Evolutionary conservation across 2,329 filamentous ascomycete genomes (phyloP).

Genomic region (Dactylonectria macrodidyma): DNA sequence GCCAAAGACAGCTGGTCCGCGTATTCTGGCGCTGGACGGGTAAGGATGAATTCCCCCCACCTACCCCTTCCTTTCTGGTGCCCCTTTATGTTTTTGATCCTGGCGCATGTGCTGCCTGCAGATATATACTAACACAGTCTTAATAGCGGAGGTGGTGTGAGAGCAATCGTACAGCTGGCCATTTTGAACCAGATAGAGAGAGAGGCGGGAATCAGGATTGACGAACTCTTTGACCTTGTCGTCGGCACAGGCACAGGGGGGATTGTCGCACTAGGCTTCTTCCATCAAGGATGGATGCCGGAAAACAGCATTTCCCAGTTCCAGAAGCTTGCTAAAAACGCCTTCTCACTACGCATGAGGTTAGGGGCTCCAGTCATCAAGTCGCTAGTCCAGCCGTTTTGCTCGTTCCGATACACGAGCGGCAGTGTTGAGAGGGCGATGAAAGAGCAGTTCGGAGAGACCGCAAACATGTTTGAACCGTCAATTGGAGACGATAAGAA

Average conservation of each 20-base stretch:
- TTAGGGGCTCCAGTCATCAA: slow-evolving; percentile 10
- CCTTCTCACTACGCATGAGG: slow-evolving; percentile 9
- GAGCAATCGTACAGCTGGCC: slow-evolving; percentile 24
- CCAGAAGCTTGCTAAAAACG: neutral
- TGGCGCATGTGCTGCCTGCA: neutral
- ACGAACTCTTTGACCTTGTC: slow-evolving; percentile 34
- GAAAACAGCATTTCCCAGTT: slow-evolving; percentile 4
- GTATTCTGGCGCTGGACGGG: slow-evolving; percentile 29
- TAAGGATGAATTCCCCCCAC: neutral
- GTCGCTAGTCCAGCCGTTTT: slow-evolving; percentile 26
- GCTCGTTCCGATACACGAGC: slow-evolving; percentile 19
- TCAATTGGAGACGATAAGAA: neutral
- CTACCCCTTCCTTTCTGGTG: no score
- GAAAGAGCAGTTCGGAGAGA: neutral
- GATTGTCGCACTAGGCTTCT: slow-evolving; percentile 27
- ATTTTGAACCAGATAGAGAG: slow-evolving; percentile 17
- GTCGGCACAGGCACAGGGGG: slow-evolving; percentile 37
- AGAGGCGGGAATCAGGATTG: slow-evolving; percentile 17
- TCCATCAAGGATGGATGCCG: slow-evolving; percentile 16
- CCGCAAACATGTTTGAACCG: slow-evolving; percentile 19
- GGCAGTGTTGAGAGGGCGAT: slow-evolving; percentile 21
- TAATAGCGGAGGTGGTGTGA: slow-evolving; percentile 25
- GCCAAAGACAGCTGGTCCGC: slow-evolving; percentile 22
- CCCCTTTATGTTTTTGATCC: no score
- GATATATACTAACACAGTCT: neutral